Conservation (phyloP, 2,329 filamentous ascomycete species). For the Exophiala alcalophila region DNA sequence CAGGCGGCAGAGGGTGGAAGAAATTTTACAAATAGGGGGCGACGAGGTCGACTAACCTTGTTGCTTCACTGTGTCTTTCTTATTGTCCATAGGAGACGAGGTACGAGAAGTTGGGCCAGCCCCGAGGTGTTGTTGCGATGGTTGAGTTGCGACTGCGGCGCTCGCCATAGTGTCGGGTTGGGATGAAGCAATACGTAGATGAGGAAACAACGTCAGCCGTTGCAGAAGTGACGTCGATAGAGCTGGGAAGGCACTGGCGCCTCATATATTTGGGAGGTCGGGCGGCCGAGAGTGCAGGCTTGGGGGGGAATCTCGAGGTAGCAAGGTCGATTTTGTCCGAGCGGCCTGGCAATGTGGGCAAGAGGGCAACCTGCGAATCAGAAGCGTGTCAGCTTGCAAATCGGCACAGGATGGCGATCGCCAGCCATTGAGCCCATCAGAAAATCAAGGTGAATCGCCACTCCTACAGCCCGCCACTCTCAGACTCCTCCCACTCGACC, state of each 20-base stretch:
- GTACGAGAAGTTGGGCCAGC: slow-evolving; percentile 34
- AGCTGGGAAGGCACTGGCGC: slow-evolving; percentile 27
- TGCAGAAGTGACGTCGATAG: slow-evolving; percentile 30
- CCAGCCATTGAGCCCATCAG: slow-evolving; percentile 18
- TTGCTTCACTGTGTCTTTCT: slow-evolving; percentile 39
- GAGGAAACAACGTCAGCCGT: slow-evolving; percentile 29
- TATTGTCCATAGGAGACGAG: slow-evolving; percentile 44
- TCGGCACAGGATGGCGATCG: slow-evolving; percentile 25
- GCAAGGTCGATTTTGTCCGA: slow-evolving; percentile 18
- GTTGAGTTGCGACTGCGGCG: slow-evolving; percentile 29
- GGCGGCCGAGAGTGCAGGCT: slow-evolving; percentile 20
- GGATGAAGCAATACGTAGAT: slow-evolving; percentile 29
- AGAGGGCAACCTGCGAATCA: slow-evolving; percentile 24
- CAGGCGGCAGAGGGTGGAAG: slow-evolving; percentile 3
- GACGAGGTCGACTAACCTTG: slow-evolving; percentile 37
- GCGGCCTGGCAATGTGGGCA: slow-evolving; percentile 19
- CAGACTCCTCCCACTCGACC: slow-evolving; percentile 13
- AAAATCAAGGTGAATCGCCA: slow-evolving; percentile 18
- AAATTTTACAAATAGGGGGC: slow-evolving; percentile 25
- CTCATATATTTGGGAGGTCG: slow-evolving; percentile 27
- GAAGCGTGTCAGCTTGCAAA: slow-evolving; percentile 23
- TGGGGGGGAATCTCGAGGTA: slow-evolving; percentile 16
- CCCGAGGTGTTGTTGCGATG: slow-evolving; percentile 29
- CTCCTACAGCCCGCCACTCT: slow-evolving; percentile 21
- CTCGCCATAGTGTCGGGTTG: slow-evolving; percentile 28